Conservation (phyloP, 140 eudicot species). For the Stevia rebaudiana region DNA sequence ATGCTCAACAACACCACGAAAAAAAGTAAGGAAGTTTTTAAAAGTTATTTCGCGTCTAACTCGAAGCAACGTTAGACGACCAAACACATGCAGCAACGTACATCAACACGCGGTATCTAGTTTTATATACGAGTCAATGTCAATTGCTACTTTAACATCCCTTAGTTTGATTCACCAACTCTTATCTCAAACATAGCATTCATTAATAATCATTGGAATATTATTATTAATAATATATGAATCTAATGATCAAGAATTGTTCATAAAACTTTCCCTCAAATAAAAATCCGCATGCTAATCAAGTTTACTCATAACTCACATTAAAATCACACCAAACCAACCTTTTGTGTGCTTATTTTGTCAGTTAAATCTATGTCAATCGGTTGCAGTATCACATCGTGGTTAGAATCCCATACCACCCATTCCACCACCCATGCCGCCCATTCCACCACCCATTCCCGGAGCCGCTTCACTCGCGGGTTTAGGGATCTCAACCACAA, state of each 20-base stretch:
- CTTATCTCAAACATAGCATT: constrained; percentile 1
- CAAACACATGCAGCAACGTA: too few relatives aligned
- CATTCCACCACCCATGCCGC: constrained; percentile 61
- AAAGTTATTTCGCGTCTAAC: too few relatives aligned
- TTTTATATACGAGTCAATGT: too few relatives aligned
- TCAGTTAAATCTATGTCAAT: constrained; percentile 21
- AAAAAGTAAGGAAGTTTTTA: too few relatives aligned
- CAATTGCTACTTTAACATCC: too few relatives aligned
- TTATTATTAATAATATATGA: constrained; percentile 3
- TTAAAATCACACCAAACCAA: constrained; percentile 12
- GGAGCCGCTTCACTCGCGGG: constrained; percentile 54
- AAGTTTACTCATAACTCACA: constrained; percentile 21
- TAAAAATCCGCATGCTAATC: constrained; percentile 10
- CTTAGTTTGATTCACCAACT: too few relatives aligned
- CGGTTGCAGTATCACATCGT: neutral
- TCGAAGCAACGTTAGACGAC: too few relatives aligned
- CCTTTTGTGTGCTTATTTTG: neutral
- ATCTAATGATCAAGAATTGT: constrained; percentile 17
- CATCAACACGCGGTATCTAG: too few relatives aligned
- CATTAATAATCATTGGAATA: constrained; percentile 8
- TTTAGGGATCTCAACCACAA: constrained; percentile 65
- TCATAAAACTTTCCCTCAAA: constrained; percentile 4
- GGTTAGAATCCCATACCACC: constrained; percentile 63
- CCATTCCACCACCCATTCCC: constrained; percentile 75
- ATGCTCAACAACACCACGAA: too few relatives aligned